These are phyloP conservation scores for Nephelium lappaceum DNA, from an alignment of 345 rosid species.

Conservation along the genomic window DNA sequence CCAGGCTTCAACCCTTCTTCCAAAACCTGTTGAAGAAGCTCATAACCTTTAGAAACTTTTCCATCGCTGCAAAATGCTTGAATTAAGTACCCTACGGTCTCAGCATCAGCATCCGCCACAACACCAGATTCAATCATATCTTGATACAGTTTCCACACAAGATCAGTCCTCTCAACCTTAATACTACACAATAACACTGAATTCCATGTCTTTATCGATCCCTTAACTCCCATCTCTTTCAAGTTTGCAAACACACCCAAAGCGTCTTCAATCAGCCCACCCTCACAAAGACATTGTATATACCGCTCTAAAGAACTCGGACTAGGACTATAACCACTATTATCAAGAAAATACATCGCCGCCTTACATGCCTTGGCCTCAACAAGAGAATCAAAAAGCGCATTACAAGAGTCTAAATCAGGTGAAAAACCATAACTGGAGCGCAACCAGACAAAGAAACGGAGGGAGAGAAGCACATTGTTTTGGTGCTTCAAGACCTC, in stretches of 20 bases:
- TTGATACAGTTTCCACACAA: conserved; percentile 49
- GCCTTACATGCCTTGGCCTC: conserved; percentile 54
- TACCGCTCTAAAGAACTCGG: conserved; percentile 43
- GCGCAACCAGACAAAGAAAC: conserved; percentile 58
- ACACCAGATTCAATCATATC: conserved; percentile 45
- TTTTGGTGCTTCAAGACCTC: conserved; percentile 53
- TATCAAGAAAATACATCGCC: conserved; percentile 46
- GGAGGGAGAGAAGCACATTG: conserved; percentile 51
- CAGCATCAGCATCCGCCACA: conserved; percentile 31
- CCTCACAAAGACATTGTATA: conserved; percentile 53
- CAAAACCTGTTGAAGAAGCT: conserved; percentile 49
- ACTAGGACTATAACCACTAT: conserved; percentile 44
- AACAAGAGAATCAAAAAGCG: conserved; percentile 62
- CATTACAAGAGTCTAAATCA: conserved; percentile 45
- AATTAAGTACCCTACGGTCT: conserved; percentile 44
- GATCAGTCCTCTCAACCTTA: conserved; percentile 42
- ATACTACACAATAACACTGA: conserved; percentile 48
- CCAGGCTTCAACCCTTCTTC: conserved; percentile 44
- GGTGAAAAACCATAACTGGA: conserved; percentile 35
- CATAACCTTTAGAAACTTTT: conserved; percentile 39
- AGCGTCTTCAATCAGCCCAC: conserved; percentile 53
- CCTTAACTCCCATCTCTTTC: conserved; percentile 35
- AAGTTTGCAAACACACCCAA: conserved; percentile 33
- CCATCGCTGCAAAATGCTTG: conserved; percentile 50
- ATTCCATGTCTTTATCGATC: conserved; percentile 50